Conservation (phyloP, 1,139 yeast genomes). For the Maudiozyma humilis region DNA sequence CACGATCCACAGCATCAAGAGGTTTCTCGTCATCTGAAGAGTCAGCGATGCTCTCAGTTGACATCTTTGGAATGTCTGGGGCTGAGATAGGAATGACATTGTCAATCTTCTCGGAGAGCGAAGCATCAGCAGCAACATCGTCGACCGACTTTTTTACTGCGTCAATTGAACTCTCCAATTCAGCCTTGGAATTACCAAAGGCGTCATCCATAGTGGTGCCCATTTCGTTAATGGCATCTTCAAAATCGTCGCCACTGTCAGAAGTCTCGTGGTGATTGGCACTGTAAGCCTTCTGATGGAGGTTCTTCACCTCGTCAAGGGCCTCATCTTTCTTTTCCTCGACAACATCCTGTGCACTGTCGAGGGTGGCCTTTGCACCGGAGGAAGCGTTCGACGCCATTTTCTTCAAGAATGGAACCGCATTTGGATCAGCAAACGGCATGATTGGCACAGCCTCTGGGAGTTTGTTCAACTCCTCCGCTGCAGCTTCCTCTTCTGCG, state of each 20-base stretch:
- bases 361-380: constrained; percentile 10
- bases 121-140: neutral
- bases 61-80: constrained; percentile 11
- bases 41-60: constrained; percentile 15
- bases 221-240: constrained; percentile 3
- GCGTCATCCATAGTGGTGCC: constrained; percentile 7
- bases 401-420: constrained; percentile 21
- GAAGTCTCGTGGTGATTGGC: neutral
- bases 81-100: constrained; percentile 5
- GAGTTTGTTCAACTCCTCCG: constrained; percentile 16
- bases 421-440: constrained; percentile 39
- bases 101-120: constrained; percentile 6
- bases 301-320: constrained; percentile 1
- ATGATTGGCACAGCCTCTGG: constrained; percentile 43
- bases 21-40: neutral
- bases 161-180: neutral
- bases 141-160: neutral
- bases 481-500: constrained; percentile 14
- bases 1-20: neutral
- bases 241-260: constrained; percentile 5
- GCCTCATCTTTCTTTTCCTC: constrained; percentile 7
- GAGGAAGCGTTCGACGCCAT: constrained; percentile 14
- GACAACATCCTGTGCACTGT: constrained; percentile 4
- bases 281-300: neutral
- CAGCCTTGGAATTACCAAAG: neutral